Evolutionary conservation across 2,329 filamentous ascomycete genomes (phyloP).

Genomic region (Penicillium sp.): DNA sequence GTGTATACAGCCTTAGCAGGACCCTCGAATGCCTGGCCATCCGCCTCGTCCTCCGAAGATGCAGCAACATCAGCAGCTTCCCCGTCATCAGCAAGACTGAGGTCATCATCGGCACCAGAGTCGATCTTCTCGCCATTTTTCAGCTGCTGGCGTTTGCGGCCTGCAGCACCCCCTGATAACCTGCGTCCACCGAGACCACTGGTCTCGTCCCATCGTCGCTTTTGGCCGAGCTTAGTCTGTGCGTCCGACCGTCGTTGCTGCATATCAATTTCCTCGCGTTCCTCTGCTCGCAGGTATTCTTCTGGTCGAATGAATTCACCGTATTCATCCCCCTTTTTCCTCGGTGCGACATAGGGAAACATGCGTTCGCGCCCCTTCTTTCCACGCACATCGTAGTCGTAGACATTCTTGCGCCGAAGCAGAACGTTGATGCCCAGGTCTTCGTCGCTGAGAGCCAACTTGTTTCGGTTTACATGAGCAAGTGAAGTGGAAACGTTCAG

Average conservation of each 20-base stretch:
- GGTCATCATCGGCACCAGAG: conserved; percentile 55
- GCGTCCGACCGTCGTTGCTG: conserved; percentile 60
- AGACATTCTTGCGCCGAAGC: conserved; percentile 84
- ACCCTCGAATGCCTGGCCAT: conserved; percentile 58
- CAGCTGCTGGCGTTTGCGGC: conserved; percentile 65
- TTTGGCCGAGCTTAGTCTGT: conserved; percentile 77
- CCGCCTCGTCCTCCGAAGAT: conserved; percentile 58
- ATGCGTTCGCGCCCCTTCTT: conserved; percentile 92
- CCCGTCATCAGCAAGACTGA: conserved; percentile 53
- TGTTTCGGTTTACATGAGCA: conserved; percentile 81
- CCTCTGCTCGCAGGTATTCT: conserved; percentile 90
- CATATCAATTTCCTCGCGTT: conserved; percentile 76
- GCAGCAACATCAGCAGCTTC: conserved; percentile 65
- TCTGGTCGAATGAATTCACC: conserved; percentile 92
- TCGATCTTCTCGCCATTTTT: conserved; percentile 32
- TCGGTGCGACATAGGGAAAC: conserved; percentile 82
- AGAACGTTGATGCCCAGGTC: conserved; percentile 91
- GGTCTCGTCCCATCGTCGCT: conserved; percentile 88
- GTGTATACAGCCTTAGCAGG: conserved; percentile 76
- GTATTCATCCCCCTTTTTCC: conserved; percentile 84
- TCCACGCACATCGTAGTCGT: conserved; percentile 88
- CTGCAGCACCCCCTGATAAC: conserved; percentile 43
- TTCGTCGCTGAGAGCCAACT: conserved; percentile 82
- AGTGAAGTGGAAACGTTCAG: conserved; percentile 86
- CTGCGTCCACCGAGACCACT: conserved; percentile 44